phyloP scores from a whole-genome alignment of 108 stramenopile species.

The Schizochytrium sp. region DNA sequence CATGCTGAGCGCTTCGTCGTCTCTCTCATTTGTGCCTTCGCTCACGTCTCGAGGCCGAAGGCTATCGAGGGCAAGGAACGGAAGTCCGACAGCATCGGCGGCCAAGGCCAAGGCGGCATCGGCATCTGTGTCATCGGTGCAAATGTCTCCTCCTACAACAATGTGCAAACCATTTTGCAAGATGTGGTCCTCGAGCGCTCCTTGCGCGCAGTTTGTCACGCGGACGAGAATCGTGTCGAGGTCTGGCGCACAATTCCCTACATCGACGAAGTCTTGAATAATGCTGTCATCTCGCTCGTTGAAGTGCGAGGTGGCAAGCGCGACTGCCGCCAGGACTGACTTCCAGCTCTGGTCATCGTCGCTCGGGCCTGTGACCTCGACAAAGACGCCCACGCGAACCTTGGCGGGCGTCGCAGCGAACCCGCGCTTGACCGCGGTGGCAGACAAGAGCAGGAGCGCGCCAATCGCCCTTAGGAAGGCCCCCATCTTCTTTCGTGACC shows the following conservation, averaged over 20 bases:
- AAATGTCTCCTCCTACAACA: not conserved
- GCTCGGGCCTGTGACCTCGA: not conserved
- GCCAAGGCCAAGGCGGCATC: not conserved
- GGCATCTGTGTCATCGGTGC: not conserved
- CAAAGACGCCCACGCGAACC: not conserved
- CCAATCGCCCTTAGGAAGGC: no score
- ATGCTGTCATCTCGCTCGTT: not conserved
- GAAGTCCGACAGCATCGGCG: not conserved
- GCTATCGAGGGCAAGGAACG: not conserved
- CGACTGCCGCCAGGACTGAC: not conserved
- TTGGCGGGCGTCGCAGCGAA: not conserved
- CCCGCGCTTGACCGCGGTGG: no score
- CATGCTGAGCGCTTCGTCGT: not conserved
- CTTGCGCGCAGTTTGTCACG: not conserved
- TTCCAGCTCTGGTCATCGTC: not conserved
- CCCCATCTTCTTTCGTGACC: no score
- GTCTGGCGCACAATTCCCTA: not conserved
- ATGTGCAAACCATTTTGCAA: not conserved
- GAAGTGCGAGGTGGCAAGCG: not conserved
- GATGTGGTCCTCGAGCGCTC: not conserved
- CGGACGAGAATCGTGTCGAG: not conserved
- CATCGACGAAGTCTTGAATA: not conserved
- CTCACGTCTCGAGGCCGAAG: not conserved
- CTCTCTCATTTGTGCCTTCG: not conserved
- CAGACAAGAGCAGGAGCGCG: no score